A percentile compares a stretch with the other conserved stretches of the same genome.
phyloP scores from a whole-genome alignment of 177 flowering plant species.

The Vitis hybrid region DNA sequence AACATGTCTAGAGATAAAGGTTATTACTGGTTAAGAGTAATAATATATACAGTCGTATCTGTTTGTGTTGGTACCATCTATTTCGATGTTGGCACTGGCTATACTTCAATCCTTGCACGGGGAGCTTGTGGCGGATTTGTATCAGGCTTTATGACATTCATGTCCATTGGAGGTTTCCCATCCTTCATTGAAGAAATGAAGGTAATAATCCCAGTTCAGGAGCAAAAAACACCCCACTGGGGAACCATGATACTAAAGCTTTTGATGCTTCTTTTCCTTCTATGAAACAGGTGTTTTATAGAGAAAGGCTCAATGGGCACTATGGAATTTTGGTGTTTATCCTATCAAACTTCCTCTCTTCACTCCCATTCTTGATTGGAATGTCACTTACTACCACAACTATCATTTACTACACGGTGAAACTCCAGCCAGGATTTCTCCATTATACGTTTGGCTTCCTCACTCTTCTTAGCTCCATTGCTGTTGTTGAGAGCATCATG shows the following conservation, averaged over 20 bases:
- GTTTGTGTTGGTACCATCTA: conserved; percentile 64
- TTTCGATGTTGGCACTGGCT: conserved; percentile 54
- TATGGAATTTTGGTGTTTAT: conserved; percentile 66
- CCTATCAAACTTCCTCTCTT: conserved; percentile 69
- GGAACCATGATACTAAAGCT: not conserved
- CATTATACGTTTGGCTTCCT: conserved; percentile 34
- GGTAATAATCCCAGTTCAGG: conserved; percentile 27
- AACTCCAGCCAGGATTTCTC: conserved; percentile 39
- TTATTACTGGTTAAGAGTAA: conserved; percentile 71
- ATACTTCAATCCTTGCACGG: conserved; percentile 52
- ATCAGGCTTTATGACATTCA: conserved; percentile 79
- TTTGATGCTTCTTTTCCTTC: not conserved
- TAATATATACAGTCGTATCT: conserved; percentile 43
- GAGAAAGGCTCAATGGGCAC: conserved; percentile 67
- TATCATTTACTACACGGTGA: conserved; percentile 62
- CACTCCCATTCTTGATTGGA: conserved; percentile 64
- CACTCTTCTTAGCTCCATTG: conserved; percentile 43
- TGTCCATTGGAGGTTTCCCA: conserved; percentile 88
- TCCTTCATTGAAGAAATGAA: conserved; percentile 83
- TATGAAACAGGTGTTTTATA: conserved; percentile 44
- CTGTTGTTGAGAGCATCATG: conserved; percentile 77
- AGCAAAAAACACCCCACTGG: not conserved
- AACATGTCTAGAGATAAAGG: conserved; percentile 81
- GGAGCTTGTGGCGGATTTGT: conserved; percentile 67
- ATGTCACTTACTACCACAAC: conserved; percentile 39